phyloP scores from a whole-genome alignment of 352 stramenopile genomes.

The Phytophthora multivora region DNA sequence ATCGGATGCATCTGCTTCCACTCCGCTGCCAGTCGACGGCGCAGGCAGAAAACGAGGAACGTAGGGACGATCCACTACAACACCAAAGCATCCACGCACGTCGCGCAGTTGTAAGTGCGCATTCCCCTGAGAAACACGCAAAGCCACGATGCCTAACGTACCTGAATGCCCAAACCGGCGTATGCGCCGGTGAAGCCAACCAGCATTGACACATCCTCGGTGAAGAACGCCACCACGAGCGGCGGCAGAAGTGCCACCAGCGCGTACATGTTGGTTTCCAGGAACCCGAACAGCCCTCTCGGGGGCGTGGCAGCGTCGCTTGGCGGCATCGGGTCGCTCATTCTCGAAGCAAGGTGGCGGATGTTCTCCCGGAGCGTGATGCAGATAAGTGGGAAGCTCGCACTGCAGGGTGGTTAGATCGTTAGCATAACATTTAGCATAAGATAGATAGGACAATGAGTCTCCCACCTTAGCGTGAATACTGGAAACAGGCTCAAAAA shows the following conservation, averaged over 20 bases:
- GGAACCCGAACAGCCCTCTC: slow-evolving; percentile 42
- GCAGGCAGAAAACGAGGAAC: slow-evolving; percentile 76
- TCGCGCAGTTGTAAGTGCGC: slow-evolving; percentile 41
- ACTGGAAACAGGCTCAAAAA: slow-evolving; percentile 89
- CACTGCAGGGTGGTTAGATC: slow-evolving; percentile 36
- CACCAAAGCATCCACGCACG: slow-evolving; percentile 25
- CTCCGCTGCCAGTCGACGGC: slow-evolving; percentile 54
- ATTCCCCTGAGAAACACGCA: slow-evolving; percentile 26
- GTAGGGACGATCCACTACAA: slow-evolving; percentile 83
- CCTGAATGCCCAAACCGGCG: slow-evolving; percentile 85
- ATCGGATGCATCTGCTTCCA: slow-evolving; percentile 45
- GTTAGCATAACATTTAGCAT: slow-evolving; percentile 18
- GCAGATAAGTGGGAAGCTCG: slow-evolving; percentile 85
- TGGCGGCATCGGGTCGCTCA: slow-evolving; percentile 28
- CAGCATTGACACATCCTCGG: slow-evolving; percentile 89
- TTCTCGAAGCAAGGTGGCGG: slow-evolving; percentile 62
- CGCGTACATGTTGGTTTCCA: slow-evolving; percentile 68
- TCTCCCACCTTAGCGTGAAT: slow-evolving; percentile 76
- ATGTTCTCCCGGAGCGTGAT: slow-evolving; percentile 90
- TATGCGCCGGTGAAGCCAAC: slow-evolving; percentile 88
- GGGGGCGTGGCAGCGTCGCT: slow-evolving; percentile 22
- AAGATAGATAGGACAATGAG: slow-evolving; percentile 11
- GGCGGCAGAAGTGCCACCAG: slow-evolving; percentile 77
- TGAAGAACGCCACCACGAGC: slow-evolving; percentile 86
- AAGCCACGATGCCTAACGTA: slow-evolving; percentile 38